A percentile compares a stretch with the other conserved stretches of the same genome.
Evolutionary conservation across 1,284 basidiomycete species (phyloP).

Genomic region (Moniliella sp.): DNA sequence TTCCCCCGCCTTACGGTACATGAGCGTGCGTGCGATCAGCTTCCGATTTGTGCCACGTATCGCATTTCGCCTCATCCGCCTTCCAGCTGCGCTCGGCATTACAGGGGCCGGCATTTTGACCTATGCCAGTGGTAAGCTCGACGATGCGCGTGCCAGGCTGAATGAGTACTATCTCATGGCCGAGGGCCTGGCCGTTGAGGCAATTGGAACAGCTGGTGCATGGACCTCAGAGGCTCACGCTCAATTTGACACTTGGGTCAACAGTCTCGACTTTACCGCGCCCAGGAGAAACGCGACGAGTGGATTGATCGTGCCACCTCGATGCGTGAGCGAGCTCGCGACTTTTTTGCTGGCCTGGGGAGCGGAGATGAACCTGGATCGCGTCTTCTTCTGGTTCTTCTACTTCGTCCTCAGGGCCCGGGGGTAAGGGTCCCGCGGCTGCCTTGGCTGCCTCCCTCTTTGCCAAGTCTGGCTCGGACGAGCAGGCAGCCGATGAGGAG

Average conservation of each 20-base stretch:
- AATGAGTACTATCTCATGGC: background rate
- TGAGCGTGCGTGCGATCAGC: constrained; percentile 25
- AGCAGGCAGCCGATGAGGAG: constrained; percentile 1
- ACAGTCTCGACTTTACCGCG: constrained; percentile 1
- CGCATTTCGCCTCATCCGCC: constrained; percentile 15
- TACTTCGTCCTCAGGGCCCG: constrained; percentile 8
- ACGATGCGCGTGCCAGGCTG: constrained; percentile 6
- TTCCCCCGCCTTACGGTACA: too few species aligned
- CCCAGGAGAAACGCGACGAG: background rate
- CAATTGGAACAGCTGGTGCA: constrained; percentile 1
- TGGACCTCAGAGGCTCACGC: background rate
- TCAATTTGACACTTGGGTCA: constrained; percentile 1
- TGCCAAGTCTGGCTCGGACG: constrained; percentile 3
- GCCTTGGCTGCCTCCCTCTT: constrained; percentile 3
- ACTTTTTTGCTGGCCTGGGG: background rate
- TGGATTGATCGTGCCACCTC: too few species aligned
- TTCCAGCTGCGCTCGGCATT: constrained; percentile 19
- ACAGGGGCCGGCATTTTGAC: constrained; percentile 24
- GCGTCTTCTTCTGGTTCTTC: constrained; percentile 2
- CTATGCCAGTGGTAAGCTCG: constrained; percentile 29
- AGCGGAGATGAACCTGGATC: constrained; percentile 3
- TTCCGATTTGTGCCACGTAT: constrained; percentile 26
- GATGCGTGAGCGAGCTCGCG: too few species aligned
- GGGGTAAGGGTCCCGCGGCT: constrained; percentile 2
- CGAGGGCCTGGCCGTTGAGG: background rate